These are phyloP conservation scores for Castanea mollissima DNA, from an alignment of 306 rosid species.

Conservation along the genomic window DNA sequence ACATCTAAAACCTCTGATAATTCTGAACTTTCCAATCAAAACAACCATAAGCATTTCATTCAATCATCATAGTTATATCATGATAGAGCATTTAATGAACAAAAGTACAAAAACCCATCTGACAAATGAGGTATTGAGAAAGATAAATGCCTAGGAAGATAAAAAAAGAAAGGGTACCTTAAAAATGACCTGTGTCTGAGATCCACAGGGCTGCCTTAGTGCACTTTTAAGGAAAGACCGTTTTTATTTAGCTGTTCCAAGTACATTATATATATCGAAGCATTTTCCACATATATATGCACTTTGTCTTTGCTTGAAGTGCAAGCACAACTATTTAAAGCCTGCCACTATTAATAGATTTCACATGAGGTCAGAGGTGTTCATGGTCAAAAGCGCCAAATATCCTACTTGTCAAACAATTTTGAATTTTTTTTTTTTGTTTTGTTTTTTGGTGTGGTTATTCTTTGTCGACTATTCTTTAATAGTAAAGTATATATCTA, in stretches of 20 bases:
- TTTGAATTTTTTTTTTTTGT: too few species aligned
- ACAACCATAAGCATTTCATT: neutral
- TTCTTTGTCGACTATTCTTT: too few species aligned
- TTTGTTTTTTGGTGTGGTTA: too few species aligned
- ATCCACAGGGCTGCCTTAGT: neutral
- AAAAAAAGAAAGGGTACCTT: neutral
- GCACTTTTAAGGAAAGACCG: neutral
- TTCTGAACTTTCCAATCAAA: neutral
- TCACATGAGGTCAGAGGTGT: too few species aligned
- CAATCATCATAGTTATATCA: neutral
- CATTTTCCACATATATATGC: neutral
- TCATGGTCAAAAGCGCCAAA: too few species aligned
- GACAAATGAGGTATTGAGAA: neutral
- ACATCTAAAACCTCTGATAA: neutral
- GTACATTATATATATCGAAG: neutral
- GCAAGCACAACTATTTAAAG: conserved; percentile 17
- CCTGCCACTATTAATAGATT: too few species aligned
- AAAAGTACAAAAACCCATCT: neutral
- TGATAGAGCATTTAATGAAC: neutral
- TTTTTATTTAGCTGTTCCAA: neutral
- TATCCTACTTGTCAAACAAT: too few species aligned
- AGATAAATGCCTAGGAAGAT: neutral
- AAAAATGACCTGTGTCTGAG: neutral
- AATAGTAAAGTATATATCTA: too few species aligned
- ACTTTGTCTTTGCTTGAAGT: conserved; percentile 24